Evolutionary conservation across 352 stramenopile genomes (phyloP).

Genomic region (Phytophthora foliorum): DNA sequence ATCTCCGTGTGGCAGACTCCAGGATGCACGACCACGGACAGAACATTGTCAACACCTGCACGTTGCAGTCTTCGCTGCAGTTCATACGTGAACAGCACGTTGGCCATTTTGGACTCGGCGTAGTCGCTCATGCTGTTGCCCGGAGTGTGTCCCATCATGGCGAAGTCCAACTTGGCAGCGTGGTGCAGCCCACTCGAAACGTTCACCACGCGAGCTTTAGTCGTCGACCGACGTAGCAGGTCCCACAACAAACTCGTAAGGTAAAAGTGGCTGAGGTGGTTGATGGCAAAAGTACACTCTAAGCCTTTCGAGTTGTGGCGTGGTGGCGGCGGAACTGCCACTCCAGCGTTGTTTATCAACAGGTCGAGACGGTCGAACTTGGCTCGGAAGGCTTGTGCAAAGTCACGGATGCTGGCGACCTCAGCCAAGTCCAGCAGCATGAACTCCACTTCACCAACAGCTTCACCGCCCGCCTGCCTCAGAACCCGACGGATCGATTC

Average conservation of each 20-base stretch:
- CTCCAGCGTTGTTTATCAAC: constrained; percentile 78
- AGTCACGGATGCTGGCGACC: constrained; percentile 54
- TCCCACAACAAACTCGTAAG: constrained; percentile 55
- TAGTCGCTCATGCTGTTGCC: constrained; percentile 44
- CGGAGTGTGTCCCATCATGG: constrained; percentile 30
- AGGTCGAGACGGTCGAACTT: constrained; percentile 60
- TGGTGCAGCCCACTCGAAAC: constrained; percentile 52
- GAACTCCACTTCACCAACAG: constrained; percentile 43
- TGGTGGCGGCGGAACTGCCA: constrained; percentile 34
- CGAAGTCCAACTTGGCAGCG: constrained; percentile 42
- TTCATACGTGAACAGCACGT: constrained; percentile 63
- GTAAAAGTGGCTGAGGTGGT: constrained; percentile 64
- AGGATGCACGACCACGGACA: constrained; percentile 50
- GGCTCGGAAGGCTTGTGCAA: constrained; percentile 45
- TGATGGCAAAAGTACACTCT: constrained; percentile 57
- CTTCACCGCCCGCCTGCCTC: neutral
- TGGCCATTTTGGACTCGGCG: constrained; percentile 56
- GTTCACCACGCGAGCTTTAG: constrained; percentile 49
- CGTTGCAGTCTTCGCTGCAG: constrained; percentile 48
- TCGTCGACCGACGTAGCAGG: constrained; percentile 30
- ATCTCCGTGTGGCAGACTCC: constrained; percentile 50
- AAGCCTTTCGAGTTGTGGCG: constrained; percentile 39
- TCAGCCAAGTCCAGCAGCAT: constrained; percentile 62
- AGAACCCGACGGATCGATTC: constrained; percentile 35
- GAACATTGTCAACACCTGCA: constrained; percentile 37